Percentiles rank a stretch among this genome's conserved stretches.
These are phyloP conservation scores for Telopea speciosissima DNA, from an alignment of 177 flowering plant species.

Conservation along the genomic window DNA sequence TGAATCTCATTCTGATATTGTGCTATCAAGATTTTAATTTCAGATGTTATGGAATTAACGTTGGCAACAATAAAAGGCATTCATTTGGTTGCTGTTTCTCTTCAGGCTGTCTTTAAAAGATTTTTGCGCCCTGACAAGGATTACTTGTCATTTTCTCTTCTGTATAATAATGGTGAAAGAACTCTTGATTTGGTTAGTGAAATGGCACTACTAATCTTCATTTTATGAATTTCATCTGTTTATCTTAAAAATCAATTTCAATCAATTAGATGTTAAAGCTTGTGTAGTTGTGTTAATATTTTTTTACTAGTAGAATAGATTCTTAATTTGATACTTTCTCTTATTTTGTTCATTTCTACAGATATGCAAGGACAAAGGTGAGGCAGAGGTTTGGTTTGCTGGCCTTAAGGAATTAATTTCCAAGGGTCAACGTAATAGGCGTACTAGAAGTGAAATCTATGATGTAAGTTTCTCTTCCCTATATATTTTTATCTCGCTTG, in stretches of 20 bases:
- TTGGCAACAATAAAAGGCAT: background rate
- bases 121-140: constrained; percentile 78
- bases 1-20: background rate
- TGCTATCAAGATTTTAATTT: background rate
- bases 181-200: constrained; percentile 81
- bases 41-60: background rate
- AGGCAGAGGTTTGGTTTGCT: constrained; percentile 73
- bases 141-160: constrained; percentile 75
- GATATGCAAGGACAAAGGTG: constrained; percentile 89
- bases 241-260: background rate
- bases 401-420: constrained; percentile 68
- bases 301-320: too few relatives aligned
- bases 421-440: constrained; percentile 43
- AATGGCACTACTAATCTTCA: background rate
- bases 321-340: background rate
- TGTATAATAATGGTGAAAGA: constrained; percentile 75
- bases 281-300: background rate
- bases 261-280: background rate
- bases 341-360: constrained; percentile 14
- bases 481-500: background rate
- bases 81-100: constrained; percentile 8
- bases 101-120: constrained; percentile 76
- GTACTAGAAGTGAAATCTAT: constrained; percentile 47
- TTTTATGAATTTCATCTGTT: background rate
- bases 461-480: constrained; percentile 44